Evolutionary conservation across 148 eudicot genomes (phyloP), one percentile per base, ranked within the genome.

Genomic region (Silene uniflora): DNA sequence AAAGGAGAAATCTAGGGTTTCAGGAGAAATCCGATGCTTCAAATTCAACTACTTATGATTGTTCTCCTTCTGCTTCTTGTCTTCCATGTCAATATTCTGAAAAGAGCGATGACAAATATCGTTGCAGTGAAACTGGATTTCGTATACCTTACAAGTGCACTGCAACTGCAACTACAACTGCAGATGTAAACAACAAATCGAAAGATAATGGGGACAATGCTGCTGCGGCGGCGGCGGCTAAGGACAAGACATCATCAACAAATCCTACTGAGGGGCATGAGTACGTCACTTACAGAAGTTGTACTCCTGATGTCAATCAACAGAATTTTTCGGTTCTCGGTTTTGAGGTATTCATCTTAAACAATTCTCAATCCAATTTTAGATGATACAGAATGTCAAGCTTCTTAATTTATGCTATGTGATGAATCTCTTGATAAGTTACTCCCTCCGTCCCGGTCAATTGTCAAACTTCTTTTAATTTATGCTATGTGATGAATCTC

Each of bases 121-220:
- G 91, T 63, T 91, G 97, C 87, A 87, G 94, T 85, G 98, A 93
- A 85, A 93, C 98, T 85, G 98, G 94, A 73, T 91, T 91, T 69
- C 98, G 97, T 70, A 89, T 93, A 44, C 98, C 94, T 79, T 81
- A 89, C 42, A 86, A 86, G 80, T 93, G 98, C 73, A 85, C 49
- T 67, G 81, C 35, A 32, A 32, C 35, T n/a, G n/a, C n/a, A n/a
- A n/a, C n/a, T n/a, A n/a, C n/a, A n/a, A n/a, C n/a, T 32, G 81
- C 72, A 77, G 49, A 77, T 82, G 81, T 39, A 49, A 66, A 84
- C 44, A 85, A 81, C 32, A 83, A 87, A n/a, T n/a, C n/a, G n/a
- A n/a, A n/a, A n/a, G n/a, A n/a, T n/a, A n/a, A n/a, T n/a, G n/a
- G n/a, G n/a, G n/a, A n/a, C n/a, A n/a, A n/a, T n/a, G n/a, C n/a